A percentile compares a stretch with the other conserved stretches of the same genome.
Evolutionary conservation across 106 monocot genomes (phyloP).

Genomic region (Narthecium ossifragum): DNA sequence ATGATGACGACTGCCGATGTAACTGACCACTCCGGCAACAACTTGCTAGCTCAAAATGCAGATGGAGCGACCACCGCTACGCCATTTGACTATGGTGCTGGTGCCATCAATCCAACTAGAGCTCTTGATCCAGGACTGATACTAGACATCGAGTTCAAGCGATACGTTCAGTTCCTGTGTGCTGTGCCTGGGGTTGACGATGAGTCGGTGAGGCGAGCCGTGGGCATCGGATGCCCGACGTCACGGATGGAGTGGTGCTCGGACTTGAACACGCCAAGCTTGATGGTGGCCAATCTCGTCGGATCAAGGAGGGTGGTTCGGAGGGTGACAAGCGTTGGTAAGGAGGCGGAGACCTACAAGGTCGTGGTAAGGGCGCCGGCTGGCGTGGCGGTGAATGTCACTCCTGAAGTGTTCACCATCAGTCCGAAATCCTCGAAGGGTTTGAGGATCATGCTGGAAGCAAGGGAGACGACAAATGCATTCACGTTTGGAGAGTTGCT

Average conservation of each 20-base stretch:
- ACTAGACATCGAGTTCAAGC: slow-evolving; percentile 37
- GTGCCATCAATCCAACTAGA: slow-evolving; percentile 38
- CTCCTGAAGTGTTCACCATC: slow-evolving; percentile 37
- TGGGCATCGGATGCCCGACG: slow-evolving; percentile 48
- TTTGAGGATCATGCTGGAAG: slow-evolving; percentile 44
- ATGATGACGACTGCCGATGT: slow-evolving; percentile 53
- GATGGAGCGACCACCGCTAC: slow-evolving; percentile 20
- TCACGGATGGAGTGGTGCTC: slow-evolving; percentile 36
- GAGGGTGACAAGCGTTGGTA: slow-evolving; percentile 46
- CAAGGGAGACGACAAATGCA: slow-evolving; percentile 19
- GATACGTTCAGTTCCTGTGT: slow-evolving; percentile 68
- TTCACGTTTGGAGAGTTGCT: slow-evolving; percentile 58
- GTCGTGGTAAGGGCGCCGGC: slow-evolving; percentile 37
- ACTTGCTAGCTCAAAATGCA: slow-evolving; percentile 16
- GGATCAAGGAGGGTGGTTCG: slow-evolving; percentile 46
- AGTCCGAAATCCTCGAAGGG: slow-evolving; percentile 15
- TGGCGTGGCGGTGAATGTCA: slow-evolving; percentile 45
- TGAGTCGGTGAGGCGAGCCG: slow-evolving; percentile 36
- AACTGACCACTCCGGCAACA: slow-evolving; percentile 20
- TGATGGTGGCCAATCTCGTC: slow-evolving; percentile 49
- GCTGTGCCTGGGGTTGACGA: slow-evolving; percentile 52
- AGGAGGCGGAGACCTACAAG: slow-evolving; percentile 35
- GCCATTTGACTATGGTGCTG: slow-evolving; percentile 71
- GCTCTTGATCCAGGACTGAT: slow-evolving; percentile 68
- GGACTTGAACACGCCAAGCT: slow-evolving; percentile 64